phyloP scores from a whole-genome alignment of 345 rosid species.

The Melaleuca quinquenervia region DNA sequence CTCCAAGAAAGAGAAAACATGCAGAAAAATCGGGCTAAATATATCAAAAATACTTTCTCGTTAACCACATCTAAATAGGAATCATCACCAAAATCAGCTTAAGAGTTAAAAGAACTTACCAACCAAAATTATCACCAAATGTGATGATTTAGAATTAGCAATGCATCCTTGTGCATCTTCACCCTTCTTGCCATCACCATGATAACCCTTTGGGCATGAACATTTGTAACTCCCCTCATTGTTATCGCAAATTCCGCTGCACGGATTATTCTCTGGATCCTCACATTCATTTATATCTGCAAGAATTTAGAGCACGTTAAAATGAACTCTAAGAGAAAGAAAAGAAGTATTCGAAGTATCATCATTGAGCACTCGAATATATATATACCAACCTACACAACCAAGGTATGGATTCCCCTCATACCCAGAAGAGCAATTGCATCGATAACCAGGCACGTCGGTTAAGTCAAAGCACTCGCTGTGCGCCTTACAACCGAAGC shows the following conservation, averaged over 20 bases:
- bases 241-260: neutral
- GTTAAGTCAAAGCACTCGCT: neutral
- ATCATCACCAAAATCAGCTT: neutral
- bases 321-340: neutral
- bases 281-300: neutral
- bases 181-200: neutral
- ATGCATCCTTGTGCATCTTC: neutral
- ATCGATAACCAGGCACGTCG: neutral
- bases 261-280: neutral
- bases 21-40: neutral
- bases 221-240: neutral
- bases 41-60: neutral
- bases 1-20: neutral
- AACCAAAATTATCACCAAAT: neutral
- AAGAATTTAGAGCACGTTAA: neutral
- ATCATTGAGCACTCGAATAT: neutral
- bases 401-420: slow-evolving; percentile 12
- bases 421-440: slow-evolving; percentile 10
- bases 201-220: neutral
- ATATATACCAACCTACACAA: neutral
- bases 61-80: neutral
- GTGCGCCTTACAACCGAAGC: neutral
- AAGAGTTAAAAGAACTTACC: neutral
- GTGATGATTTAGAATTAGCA: neutral
- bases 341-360: neutral